These are phyloP conservation scores for Achaetomium macrosporum DNA, from an alignment of 2,329 filamentous ascomycete species.

Conservation along the genomic window DNA sequence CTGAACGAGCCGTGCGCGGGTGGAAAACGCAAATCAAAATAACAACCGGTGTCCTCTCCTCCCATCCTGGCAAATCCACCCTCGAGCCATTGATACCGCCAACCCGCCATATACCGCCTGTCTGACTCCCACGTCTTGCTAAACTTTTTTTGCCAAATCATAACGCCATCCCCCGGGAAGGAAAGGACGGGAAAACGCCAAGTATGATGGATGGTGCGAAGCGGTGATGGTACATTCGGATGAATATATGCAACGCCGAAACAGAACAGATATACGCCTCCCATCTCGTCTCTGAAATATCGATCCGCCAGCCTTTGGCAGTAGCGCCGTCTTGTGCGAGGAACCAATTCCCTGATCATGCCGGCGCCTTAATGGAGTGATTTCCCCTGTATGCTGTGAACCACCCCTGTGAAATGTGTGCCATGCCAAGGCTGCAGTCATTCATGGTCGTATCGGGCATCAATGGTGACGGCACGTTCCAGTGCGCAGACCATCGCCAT, in stretches of 20 bases:
- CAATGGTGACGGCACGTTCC: slow-evolving; percentile 28
- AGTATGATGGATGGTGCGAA: slow-evolving; percentile 15
- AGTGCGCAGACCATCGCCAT: slow-evolving; percentile 25
- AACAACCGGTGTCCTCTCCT: neutral
- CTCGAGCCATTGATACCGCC: neutral
- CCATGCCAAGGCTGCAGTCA: slow-evolving; percentile 24
- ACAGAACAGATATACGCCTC: neutral
- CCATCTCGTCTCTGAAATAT: neutral
- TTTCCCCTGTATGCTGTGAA: slow-evolving; percentile 16
- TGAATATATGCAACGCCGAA: slow-evolving; percentile 26
- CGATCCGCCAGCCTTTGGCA: slow-evolving; percentile 6
- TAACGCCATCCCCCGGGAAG: slow-evolving; percentile 1
- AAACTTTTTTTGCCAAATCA: slow-evolving; percentile 3
- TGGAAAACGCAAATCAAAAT: neutral
- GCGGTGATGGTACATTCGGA: slow-evolving; percentile 25
- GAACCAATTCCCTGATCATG: slow-evolving; percentile 11
- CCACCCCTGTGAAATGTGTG: slow-evolving; percentile 9
- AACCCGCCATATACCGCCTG: neutral
- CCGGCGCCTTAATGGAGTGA: slow-evolving; percentile 15
- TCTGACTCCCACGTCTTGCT: neutral
- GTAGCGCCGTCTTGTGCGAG: slow-evolving; percentile 5
- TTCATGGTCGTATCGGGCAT: slow-evolving; percentile 38
- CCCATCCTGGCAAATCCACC: neutral
- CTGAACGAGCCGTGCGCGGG: neutral
- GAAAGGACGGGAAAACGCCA: neutral